phyloP scores from a whole-genome alignment of 2,329 filamentous ascomycete species.

The Chalaropsis thielavioides region DNA sequence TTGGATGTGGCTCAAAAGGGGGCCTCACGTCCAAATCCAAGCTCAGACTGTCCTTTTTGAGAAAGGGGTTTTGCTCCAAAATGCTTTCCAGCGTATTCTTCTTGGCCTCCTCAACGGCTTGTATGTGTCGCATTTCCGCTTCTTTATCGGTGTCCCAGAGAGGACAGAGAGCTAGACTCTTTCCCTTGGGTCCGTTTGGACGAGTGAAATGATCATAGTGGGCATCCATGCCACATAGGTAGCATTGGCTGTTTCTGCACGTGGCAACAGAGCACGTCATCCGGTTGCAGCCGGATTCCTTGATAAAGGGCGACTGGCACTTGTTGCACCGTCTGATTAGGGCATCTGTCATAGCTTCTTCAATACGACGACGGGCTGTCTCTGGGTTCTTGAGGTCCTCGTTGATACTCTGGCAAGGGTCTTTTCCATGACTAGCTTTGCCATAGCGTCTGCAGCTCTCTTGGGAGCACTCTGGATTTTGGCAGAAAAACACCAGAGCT shows the following conservation, averaged over 20 bases:
- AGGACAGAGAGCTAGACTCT: slow-evolving; percentile 41
- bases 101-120: slow-evolving; percentile 2
- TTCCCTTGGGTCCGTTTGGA: slow-evolving; percentile 19
- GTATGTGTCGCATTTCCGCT: background rate
- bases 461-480: slow-evolving; percentile 47
- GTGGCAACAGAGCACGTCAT: slow-evolving; percentile 51
- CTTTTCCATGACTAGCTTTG: slow-evolving; percentile 54
- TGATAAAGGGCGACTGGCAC: slow-evolving; percentile 61
- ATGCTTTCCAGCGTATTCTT: slow-evolving; percentile 40
- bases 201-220: slow-evolving; percentile 60
- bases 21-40: slow-evolving; percentile 29
- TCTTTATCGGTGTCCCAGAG: slow-evolving; percentile 44
- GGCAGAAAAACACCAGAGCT: slow-evolving; percentile 61
- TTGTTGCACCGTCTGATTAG: slow-evolving; percentile 63
- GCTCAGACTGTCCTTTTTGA: slow-evolving; percentile 21
- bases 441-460: slow-evolving; percentile 56
- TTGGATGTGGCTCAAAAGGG: background rate
- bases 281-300: slow-evolving; percentile 69
- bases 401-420: slow-evolving; percentile 48
- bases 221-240: slow-evolving; percentile 54
- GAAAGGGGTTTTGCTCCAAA: slow-evolving; percentile 39
- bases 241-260: slow-evolving; percentile 45
- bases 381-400: slow-evolving; percentile 44
- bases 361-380: slow-evolving; percentile 50
- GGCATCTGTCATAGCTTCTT: slow-evolving; percentile 73